Conservation (phyloP, 2,329 filamentous ascomycete species). For the Colletotrichum magnum region DNA sequence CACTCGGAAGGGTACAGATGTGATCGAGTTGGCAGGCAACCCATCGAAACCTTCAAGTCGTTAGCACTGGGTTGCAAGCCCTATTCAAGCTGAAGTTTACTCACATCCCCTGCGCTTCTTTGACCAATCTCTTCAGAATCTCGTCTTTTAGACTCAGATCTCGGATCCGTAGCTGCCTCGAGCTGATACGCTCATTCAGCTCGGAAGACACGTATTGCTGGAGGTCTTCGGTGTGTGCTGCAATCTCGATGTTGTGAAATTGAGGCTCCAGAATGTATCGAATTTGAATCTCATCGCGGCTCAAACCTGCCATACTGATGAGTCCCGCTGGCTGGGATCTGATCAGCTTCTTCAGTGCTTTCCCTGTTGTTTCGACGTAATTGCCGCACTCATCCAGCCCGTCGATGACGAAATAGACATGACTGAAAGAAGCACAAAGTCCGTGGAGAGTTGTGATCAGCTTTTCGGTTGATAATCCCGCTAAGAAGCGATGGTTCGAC, state of each 20-base stretch:
- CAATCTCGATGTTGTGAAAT: neutral
- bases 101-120: slow-evolving; percentile 1
- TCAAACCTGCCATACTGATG: slow-evolving; percentile 1
- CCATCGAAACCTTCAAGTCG: neutral
- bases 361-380: neutral
- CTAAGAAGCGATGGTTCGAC: too few relatives aligned
- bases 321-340: neutral
- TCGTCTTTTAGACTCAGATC: neutral
- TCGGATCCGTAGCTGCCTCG: neutral
- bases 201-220: slow-evolving; percentile 8
- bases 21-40: slow-evolving; percentile 6
- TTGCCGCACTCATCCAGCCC: slow-evolving; percentile 9
- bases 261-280: neutral
- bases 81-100: neutral
- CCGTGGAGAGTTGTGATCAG: neutral
- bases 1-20: neutral
- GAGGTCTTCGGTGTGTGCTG: neutral
- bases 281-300: neutral
- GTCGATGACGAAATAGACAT: neutral
- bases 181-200: neutral
- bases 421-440: neutral
- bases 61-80: neutral
- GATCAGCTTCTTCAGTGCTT: slow-evolving; percentile 14
- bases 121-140: neutral
- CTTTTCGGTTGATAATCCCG: too few relatives aligned